These are phyloP conservation scores for Trichoderma koningiopsis DNA, from an alignment of 2,329 filamentous ascomycete species.

Conservation along the genomic window DNA sequence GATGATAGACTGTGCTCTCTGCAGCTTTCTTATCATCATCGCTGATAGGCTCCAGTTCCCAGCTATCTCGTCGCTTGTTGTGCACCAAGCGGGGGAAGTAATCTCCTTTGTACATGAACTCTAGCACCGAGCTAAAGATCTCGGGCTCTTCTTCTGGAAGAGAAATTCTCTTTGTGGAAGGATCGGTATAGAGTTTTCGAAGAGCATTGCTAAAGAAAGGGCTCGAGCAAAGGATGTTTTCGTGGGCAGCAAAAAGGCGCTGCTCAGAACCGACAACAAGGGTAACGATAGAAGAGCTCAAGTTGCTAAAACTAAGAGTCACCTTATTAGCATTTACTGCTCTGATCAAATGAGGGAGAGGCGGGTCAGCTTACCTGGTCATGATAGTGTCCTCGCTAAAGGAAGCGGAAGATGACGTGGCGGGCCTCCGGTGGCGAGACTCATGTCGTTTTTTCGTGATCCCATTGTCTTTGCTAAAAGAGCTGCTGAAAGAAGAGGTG, in stretches of 20 bases:
- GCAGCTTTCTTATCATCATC: slow-evolving; percentile 49
- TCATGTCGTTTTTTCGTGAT: slow-evolving; percentile 59
- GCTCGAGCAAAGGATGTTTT: slow-evolving; percentile 77
- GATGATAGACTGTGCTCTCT: slow-evolving; percentile 71
- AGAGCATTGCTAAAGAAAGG: slow-evolving; percentile 67
- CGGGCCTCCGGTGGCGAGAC: slow-evolving; percentile 49
- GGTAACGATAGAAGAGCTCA: slow-evolving; percentile 73
- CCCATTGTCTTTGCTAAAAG: slow-evolving; percentile 48
- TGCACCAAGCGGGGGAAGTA: slow-evolving; percentile 83
- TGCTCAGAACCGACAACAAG: slow-evolving; percentile 79
- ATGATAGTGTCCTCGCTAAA: slow-evolving; percentile 45
- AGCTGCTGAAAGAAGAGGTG: slow-evolving; percentile 53
- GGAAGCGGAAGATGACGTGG: slow-evolving; percentile 48
- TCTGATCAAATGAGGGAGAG: too few species aligned
- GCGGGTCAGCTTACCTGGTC: slow-evolving; percentile 45
- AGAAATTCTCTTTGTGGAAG: slow-evolving; percentile 66
- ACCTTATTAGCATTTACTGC: background rate
- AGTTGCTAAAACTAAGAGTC: slow-evolving; percentile 45
- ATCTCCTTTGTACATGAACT: slow-evolving; percentile 92
- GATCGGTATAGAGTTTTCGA: slow-evolving; percentile 41
- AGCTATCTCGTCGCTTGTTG: slow-evolving; percentile 78
- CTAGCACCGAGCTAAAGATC: slow-evolving; percentile 85
- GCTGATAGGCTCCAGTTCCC: slow-evolving; percentile 70
- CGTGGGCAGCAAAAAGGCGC: slow-evolving; percentile 87
- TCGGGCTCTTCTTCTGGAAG: slow-evolving; percentile 86